A percentile compares a stretch with the other conserved stretches of the same genome.
Conservation (phyloP, 1,284 basidiomycete species). For the Sporisorium exsertum region DNA sequence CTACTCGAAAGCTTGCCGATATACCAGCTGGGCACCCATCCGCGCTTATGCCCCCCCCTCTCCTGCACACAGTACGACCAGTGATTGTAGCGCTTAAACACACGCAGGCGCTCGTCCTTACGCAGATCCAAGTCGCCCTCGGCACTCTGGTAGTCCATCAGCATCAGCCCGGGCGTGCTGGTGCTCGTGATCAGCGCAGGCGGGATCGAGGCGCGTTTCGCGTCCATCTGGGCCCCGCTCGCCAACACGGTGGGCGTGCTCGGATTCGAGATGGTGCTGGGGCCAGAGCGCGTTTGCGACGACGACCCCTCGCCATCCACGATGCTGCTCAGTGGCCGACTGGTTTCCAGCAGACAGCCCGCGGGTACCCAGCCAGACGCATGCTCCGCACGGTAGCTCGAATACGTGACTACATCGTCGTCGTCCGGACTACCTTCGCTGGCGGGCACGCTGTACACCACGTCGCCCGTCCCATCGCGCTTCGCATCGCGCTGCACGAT, state of each 20-base stretch:
- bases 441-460: conserved; percentile 79
- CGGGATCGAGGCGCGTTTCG: conserved; percentile 76
- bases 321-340: conserved; percentile 69
- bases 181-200: conserved; percentile 90
- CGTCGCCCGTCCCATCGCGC: conserved; percentile 82
- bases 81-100: conserved; percentile 96
- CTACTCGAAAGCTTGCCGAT: conserved; percentile 45
- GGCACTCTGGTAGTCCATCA: conserved; percentile 89
- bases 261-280: conserved; percentile 41
- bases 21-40: conserved; percentile 68
- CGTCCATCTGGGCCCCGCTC: conserved; percentile 19
- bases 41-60: conserved; percentile 53
- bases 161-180: conserved; percentile 89
- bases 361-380: conserved; percentile 70
- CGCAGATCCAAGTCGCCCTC: conserved; percentile 86
- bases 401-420: conserved; percentile 18
- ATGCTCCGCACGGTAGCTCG: conserved; percentile 47
- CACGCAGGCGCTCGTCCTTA: conserved; percentile 86
- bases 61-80: conserved; percentile 80
- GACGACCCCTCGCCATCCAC: conserved; percentile 25
- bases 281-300: conserved; percentile 11
- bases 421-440: conserved; percentile 71
- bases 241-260: conserved; percentile 40
- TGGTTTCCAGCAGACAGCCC: conserved; percentile 90
- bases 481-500: conserved; percentile 87